Evolutionary conservation across 1,284 basidiomycete genomes (phyloP).

Genomic region (Cryptococcus sp.): DNA sequence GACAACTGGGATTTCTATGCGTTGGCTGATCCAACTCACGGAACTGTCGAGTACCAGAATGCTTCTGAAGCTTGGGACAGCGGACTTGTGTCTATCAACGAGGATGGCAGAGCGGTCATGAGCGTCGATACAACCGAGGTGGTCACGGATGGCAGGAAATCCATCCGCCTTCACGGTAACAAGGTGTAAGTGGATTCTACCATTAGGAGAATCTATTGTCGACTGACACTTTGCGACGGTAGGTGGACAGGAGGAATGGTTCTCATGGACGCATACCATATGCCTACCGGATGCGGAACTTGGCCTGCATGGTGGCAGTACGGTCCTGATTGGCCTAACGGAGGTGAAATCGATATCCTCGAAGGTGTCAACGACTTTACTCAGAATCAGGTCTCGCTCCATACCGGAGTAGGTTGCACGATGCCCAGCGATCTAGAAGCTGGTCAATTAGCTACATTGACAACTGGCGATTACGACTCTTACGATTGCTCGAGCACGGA

Average conservation of each 20-base stretch:
- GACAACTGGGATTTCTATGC: slow-evolving; percentile 76
- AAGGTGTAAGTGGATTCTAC: slow-evolving; percentile 20
- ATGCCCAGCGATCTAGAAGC: slow-evolving; percentile 56
- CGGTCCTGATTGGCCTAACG: slow-evolving; percentile 58
- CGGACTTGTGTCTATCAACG: slow-evolving; percentile 60
- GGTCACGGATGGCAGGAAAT: slow-evolving; percentile 66
- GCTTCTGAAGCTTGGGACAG: slow-evolving; percentile 40
- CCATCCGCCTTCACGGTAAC: slow-evolving; percentile 72
- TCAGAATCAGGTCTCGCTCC: slow-evolving; percentile 54
- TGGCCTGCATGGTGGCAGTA: slow-evolving; percentile 60
- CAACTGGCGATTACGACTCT: slow-evolving; percentile 47
- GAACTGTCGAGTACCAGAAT: slow-evolving; percentile 56
- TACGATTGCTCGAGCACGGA: slow-evolving; percentile 49
- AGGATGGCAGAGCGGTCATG: slow-evolving; percentile 73
- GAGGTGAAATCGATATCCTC: slow-evolving; percentile 61
- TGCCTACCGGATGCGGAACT: slow-evolving; percentile 84
- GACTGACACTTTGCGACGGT: slow-evolving; percentile 19
- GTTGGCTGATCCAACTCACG: slow-evolving; percentile 74
- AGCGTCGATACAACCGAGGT: slow-evolving; percentile 74
- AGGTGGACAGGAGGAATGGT: slow-evolving; percentile 67
- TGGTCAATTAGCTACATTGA: slow-evolving; percentile 59
- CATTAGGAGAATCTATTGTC: slow-evolving; percentile 8
- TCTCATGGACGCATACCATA: slow-evolving; percentile 81
- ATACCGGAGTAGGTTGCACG: slow-evolving; percentile 54
- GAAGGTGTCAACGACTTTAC: slow-evolving; percentile 55